Base-by-base conservation (phyloP, 352 stramenopile genomes). In the Lagenidium sp. region DNA sequence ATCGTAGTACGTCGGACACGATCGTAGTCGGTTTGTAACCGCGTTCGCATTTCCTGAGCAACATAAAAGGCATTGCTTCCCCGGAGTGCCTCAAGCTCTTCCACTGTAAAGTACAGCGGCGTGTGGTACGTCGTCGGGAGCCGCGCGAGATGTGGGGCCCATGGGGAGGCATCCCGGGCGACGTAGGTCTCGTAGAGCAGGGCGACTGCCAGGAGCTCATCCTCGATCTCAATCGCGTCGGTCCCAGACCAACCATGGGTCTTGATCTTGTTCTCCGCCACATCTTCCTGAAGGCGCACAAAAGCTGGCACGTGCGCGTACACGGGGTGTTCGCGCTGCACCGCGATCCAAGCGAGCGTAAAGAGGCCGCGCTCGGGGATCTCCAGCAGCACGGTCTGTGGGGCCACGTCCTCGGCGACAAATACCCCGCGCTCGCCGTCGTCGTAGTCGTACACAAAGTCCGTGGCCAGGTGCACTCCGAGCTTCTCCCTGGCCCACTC, bases 381-480 rank as follows among this genome's bases (percentile, higher is more conserved):
- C 41, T 61, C 63, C 41, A 91, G 68, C 3, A 91, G 67, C 35
- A 77, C 47, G 2, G 75, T 81, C 51, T 88, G 79, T 24, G 79
- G 75, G 46, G 59, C 56, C 34, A 91, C 71, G 50, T 91, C 79
- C 47, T 91, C 79, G 13, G 79, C 71, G 50, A 91, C 76, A 50
- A 77, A 91, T 46, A 91, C 79, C 38, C 75, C 75, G 34, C 75
- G 75, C 30, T 91, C 71, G 1, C 57, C 45, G 29, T 65, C 65
- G n/a, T 55, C 54, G 19, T 59, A 58, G 58, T 91, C 79, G 60
- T 91, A 91, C 36, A 91, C 79, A 52, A 91, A 91, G 63, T 88
- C 79, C 6, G 73, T 87, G 29, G 57, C 65, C 22, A 88, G 60
- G 31, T 55, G 46, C 44, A 88, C 74, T 32, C 28, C 28, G 28